Base-by-base conservation (phyloP, 2,329 filamentous ascomycete genomes). In the Lojkania enalia region DNA sequence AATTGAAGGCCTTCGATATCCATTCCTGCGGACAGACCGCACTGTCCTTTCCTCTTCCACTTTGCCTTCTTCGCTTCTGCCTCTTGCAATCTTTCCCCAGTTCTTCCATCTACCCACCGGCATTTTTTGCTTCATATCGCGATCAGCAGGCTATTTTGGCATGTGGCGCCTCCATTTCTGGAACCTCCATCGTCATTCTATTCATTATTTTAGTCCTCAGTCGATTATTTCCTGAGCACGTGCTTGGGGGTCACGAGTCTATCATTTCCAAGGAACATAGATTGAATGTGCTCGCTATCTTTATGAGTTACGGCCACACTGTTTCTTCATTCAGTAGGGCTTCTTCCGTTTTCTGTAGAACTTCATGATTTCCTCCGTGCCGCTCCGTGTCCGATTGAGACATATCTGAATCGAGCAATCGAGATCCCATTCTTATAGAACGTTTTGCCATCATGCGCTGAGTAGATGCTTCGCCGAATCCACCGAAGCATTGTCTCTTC, bases 81-180 rank as follows among this genome's bases (percentile, higher is more conserved):
- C 33, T 49, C 51, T 37, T 39, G 48, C 53, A 54, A 55, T 52
- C 44, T 61, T 63, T 44, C 51, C 43, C 52, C 50, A 49, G 43
- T 52, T 54, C 40, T 55, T 58, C 61, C 54, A 53, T 52, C 52
- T 51, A 54, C 54, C 60, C 57, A 59, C 62, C 59, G 64, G 58
- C 57, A 61, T 48, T 54, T 51, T 44, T 44, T 21, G 31, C 31
- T 46, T 42, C 44, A 52, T 45, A 48, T 44, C 43, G 35, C 43
- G 25, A 25, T 29, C 20, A 19, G 35, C 31, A 52, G 44, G 40
- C 35, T 43, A 29, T 36, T 37, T 15, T 35, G 21, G 23, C 23
- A 30, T 13, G 16, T 12, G 13, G 20, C 16, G 14, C 25, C 27
- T 45, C n/a, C 46, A 33, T 25, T 9, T 40, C 39, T 6, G n/a